These are phyloP conservation scores for Hypomontagnella monticulosa DNA, from an alignment of 495 filamentous ascomycete genomes.

Conservation along the genomic window DNA sequence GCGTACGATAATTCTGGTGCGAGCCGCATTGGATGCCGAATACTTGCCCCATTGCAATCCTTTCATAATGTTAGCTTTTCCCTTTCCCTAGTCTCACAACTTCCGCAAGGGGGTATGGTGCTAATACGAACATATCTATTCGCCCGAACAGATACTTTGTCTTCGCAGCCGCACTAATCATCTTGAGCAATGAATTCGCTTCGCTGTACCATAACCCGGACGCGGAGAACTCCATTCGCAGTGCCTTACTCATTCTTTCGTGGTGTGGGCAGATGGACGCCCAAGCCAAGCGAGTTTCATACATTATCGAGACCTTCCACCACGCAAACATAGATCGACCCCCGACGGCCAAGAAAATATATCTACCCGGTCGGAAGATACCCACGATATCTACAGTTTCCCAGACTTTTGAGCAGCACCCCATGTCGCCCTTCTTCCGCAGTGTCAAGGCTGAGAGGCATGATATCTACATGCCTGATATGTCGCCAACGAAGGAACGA, in stretches of 20 bases:
- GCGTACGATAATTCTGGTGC: slow-evolving; percentile 70
- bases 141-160: slow-evolving; percentile 65
- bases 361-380: slow-evolving; percentile 40
- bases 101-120: not conserved
- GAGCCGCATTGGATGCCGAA: slow-evolving; percentile 63
- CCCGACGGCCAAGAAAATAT: slow-evolving; percentile 23
- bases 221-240: slow-evolving; percentile 63
- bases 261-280: slow-evolving; percentile 71
- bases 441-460: slow-evolving; percentile 38
- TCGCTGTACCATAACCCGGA: slow-evolving; percentile 67
- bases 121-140: slow-evolving; percentile 17
- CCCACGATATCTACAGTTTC: slow-evolving; percentile 37
- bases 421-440: slow-evolving; percentile 50
- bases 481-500: slow-evolving; percentile 30
- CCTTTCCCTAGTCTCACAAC: slow-evolving; percentile 2
- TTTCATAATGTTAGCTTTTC: slow-evolving; percentile 66
- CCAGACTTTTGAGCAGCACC: slow-evolving; percentile 40
- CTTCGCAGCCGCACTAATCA: slow-evolving; percentile 74
- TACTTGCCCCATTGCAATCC: slow-evolving; percentile 75
- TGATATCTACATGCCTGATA: slow-evolving; percentile 28
- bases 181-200: slow-evolving; percentile 76
- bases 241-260: slow-evolving; percentile 67
- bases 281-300: slow-evolving; percentile 70
- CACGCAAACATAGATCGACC: slow-evolving; percentile 46
- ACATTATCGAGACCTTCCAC: slow-evolving; percentile 70